phyloP scores from a whole-genome alignment of 2,329 filamentous ascomycete genomes.

The Zymoseptoria brevis region DNA sequence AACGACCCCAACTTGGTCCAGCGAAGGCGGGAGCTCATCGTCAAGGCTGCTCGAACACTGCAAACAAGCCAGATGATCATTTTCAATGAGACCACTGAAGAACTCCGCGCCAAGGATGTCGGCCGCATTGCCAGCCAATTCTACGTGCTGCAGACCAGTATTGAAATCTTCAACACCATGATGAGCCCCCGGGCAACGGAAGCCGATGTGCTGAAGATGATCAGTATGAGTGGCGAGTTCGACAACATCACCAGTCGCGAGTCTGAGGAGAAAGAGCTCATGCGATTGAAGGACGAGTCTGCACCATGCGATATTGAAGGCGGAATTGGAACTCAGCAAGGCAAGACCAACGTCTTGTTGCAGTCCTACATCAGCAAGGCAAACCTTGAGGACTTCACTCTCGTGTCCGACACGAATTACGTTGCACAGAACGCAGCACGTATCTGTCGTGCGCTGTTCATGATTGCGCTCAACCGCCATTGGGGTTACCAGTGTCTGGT shows the following conservation, averaged over 20 bases:
- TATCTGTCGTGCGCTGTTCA: slow-evolving; percentile 90
- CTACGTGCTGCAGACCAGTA: slow-evolving; percentile 86
- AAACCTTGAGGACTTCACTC: slow-evolving; percentile 84
- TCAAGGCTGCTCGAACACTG: slow-evolving; percentile 77
- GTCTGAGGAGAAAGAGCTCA: slow-evolving; percentile 81
- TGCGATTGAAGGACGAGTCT: slow-evolving; percentile 59
- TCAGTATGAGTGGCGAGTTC: slow-evolving; percentile 95
- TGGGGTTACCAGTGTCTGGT: slow-evolving; percentile 96
- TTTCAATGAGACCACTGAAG: slow-evolving; percentile 90
- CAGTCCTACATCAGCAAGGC: slow-evolving; percentile 89
- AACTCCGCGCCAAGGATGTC: slow-evolving; percentile 87
- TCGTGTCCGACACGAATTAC: slow-evolving; percentile 87
- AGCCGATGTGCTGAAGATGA: slow-evolving; percentile 90
- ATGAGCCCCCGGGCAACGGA: slow-evolving; percentile 82
- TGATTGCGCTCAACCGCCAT: slow-evolving; percentile 89
- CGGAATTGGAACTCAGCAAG: slow-evolving; percentile 59
- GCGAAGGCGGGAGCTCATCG: slow-evolving; percentile 73
- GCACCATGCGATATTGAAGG: slow-evolving; percentile 73
- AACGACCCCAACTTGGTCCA: slow-evolving; percentile 86
- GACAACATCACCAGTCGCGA: slow-evolving; percentile 93
- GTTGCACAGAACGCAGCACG: slow-evolving; percentile 91
- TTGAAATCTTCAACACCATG: slow-evolving; percentile 93
- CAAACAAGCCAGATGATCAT: slow-evolving; percentile 98
- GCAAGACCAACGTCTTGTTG: slow-evolving; percentile 91
- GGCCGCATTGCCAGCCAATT: slow-evolving; percentile 95